phyloP scores from a whole-genome alignment of 805 yeast genomes.

The Wickerhamiella lipophila region DNA sequence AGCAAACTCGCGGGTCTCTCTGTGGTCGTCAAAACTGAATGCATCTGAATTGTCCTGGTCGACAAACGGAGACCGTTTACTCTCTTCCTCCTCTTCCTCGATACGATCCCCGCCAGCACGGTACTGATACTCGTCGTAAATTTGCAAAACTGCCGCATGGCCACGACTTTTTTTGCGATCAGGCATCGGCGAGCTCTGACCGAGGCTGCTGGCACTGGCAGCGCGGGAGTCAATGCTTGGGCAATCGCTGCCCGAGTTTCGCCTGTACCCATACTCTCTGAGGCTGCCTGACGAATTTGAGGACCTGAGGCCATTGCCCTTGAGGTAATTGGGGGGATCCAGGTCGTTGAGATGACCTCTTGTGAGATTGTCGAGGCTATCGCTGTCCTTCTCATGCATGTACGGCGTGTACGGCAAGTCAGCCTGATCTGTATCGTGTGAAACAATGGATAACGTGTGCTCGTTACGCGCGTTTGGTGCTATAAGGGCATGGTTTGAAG shows the following conservation, averaged over 20 bases:
- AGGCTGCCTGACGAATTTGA: not conserved
- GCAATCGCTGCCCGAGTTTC: not conserved
- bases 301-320: not conserved
- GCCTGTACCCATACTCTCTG: slow-evolving; percentile 1
- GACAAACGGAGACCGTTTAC: not conserved
- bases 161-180: slow-evolving; percentile 11
- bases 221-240: not conserved
- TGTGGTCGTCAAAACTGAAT: slow-evolving; percentile 6
- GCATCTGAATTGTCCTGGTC: slow-evolving; percentile 3
- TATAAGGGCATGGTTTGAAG: not conserved
- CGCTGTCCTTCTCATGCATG: not conserved
- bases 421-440: not conserved
- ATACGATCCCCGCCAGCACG: slow-evolving; percentile 1
- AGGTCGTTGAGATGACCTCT: slow-evolving; percentile 3
- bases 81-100: slow-evolving; percentile 3
- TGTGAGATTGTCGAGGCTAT: slow-evolving; percentile 5
- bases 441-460: not conserved
- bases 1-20: not conserved
- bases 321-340: slow-evolving; percentile 9
- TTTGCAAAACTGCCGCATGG: slow-evolving; percentile 11
- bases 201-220: not conserved
- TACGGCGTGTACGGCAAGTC: slow-evolving; percentile 5
- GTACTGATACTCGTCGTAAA: slow-evolving; percentile 11
- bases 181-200: slow-evolving; percentile 4
- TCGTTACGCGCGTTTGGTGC: not conserved